A percentile compares a stretch with the other conserved stretches of the same genome.
Evolutionary conservation across 2,329 filamentous ascomycete genomes (phyloP).

Genomic region (Fusarium devonianum): DNA sequence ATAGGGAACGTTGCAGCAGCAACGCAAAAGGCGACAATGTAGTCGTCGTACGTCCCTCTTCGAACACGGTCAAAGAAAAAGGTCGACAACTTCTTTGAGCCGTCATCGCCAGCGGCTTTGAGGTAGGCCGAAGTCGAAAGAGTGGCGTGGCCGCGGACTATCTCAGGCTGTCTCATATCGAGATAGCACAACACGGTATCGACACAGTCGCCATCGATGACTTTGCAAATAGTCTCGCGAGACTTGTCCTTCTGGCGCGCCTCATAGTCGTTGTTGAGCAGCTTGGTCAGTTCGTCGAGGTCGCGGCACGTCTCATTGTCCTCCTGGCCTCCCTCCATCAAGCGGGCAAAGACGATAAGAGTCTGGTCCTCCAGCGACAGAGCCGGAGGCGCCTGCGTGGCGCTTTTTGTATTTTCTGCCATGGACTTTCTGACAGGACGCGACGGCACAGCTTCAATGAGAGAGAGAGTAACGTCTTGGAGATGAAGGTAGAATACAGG

Average conservation of each 20-base stretch:
- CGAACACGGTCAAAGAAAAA: conserved; percentile 78
- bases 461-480: neutral
- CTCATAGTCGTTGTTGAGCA: conserved; percentile 63
- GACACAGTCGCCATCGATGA: conserved; percentile 77
- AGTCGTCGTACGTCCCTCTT: conserved; percentile 83
- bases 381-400: conserved; percentile 44
- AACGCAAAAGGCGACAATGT: conserved; percentile 93
- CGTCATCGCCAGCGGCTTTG: conserved; percentile 75
- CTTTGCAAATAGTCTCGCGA: conserved; percentile 59
- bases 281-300: conserved; percentile 64
- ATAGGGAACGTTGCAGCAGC: conserved; percentile 88
- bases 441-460: neutral
- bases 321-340: conserved; percentile 91
- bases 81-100: conserved; percentile 71
- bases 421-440: conserved; percentile 36
- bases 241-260: conserved; percentile 52
- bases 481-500: neutral
- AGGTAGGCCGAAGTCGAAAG: conserved; percentile 85
- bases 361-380: conserved; percentile 67
- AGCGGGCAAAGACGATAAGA: conserved; percentile 80
- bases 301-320: conserved; percentile 72
- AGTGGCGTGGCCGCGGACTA: conserved; percentile 81
- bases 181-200: conserved; percentile 87
- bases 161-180: conserved; percentile 79
- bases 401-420: conserved; percentile 44